A percentile compares a stretch with the other conserved stretches of the same genome.
Evolutionary conservation across 2,329 filamentous ascomycete species (phyloP).

Genomic region (Ascomycota sp.): DNA sequence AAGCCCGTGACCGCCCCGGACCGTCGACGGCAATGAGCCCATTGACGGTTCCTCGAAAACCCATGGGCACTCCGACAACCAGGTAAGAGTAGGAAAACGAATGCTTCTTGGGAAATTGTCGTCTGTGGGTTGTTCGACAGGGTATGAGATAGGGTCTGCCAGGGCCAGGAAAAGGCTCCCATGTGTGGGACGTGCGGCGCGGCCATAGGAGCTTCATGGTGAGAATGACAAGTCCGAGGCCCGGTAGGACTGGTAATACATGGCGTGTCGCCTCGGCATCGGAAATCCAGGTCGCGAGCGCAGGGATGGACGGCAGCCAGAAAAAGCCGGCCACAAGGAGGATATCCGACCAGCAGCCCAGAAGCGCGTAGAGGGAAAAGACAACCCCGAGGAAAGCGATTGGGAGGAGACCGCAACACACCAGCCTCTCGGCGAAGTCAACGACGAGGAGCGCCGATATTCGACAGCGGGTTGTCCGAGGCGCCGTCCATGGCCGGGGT

Average conservation of each 20-base stretch:
- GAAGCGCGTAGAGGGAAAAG: conserved; percentile 5
- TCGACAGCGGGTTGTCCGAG: conserved; percentile 7
- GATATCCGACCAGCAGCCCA: conserved; percentile 7
- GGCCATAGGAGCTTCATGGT: background rate
- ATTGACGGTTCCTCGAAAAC: conserved; percentile 33
- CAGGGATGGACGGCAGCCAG: conserved; percentile 1
- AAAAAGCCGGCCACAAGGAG: conserved; percentile 2
- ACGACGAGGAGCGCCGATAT: conserved; percentile 4
- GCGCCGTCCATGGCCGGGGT: conserved; percentile 8
- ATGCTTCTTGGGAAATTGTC: conserved; percentile 47
- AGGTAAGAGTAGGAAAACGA: conserved; percentile 53
- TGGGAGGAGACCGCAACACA: background rate
- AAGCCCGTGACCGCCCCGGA: conserved; percentile 1
- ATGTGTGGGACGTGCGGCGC: too few relatives aligned
- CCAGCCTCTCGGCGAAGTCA: conserved; percentile 6
- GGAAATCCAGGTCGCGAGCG: background rate
- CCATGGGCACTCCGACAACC: conserved; percentile 45
- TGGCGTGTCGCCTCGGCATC: background rate
- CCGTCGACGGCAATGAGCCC: conserved; percentile 31
- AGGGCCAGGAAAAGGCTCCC: background rate
- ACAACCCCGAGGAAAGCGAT: background rate
- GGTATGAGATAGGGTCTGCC: conserved; percentile 37
- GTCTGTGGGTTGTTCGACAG: conserved; percentile 41
- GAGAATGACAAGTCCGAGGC: background rate
- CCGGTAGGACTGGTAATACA: background rate